A percentile compares a stretch with the other conserved stretches of the same genome.
These are phyloP conservation scores for Penicillium sp. DNA, from an alignment of 2,329 filamentous ascomycete species.

Conservation along the genomic window DNA sequence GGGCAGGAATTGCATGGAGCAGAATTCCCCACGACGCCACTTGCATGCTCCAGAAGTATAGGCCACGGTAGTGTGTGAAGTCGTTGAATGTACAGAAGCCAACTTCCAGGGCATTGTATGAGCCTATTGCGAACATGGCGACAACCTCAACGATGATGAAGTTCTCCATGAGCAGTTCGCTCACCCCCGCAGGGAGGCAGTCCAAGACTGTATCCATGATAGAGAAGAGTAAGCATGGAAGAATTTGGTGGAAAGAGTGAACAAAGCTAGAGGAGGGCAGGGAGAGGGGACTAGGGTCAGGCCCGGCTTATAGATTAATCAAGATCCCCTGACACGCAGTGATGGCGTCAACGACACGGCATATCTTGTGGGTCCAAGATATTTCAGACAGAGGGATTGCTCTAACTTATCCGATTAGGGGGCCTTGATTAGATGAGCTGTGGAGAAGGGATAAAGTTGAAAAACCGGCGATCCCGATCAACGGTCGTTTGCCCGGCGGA, in stretches of 20 bases:
- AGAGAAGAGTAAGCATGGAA: background rate
- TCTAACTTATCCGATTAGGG: background rate
- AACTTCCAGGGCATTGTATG: conserved; percentile 46
- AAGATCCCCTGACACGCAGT: background rate
- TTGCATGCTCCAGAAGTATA: conserved; percentile 49
- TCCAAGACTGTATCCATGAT: conserved; percentile 9
- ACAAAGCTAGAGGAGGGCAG: background rate
- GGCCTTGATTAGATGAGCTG: background rate
- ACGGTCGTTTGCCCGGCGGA: background rate
- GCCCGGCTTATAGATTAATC: background rate
- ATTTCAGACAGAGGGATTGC: background rate
- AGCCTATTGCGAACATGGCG: conserved; percentile 12
- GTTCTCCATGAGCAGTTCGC: conserved; percentile 4
- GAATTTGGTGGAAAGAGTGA: background rate
- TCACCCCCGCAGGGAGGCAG: conserved; percentile 4
- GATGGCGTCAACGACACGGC: background rate
- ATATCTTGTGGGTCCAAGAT: background rate
- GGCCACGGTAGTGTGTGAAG: conserved; percentile 41
- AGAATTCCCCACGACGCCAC: conserved; percentile 41
- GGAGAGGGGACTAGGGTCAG: background rate
- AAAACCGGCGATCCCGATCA: background rate
- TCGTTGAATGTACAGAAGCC: conserved; percentile 42
- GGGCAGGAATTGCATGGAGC: conserved; percentile 35
- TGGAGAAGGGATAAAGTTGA: background rate
- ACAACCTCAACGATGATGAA: conserved; percentile 5